A percentile compares a stretch with the other conserved stretches of the same genome.
These are phyloP conservation scores for Yamadazyma insecticola DNA, from an alignment of 805 yeast species.

Conservation along the genomic window DNA sequence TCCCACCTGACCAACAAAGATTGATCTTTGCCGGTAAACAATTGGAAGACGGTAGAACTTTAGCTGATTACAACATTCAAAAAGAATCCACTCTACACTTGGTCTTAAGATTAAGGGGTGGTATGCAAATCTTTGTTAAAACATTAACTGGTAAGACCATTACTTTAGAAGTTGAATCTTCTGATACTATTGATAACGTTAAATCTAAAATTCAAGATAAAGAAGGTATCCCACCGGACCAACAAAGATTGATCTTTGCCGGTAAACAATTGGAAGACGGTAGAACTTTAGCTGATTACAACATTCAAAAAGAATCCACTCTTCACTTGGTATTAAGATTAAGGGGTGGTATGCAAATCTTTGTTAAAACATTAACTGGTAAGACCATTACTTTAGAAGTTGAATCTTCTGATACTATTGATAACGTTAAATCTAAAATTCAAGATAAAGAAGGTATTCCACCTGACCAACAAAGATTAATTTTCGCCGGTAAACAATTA, in stretches of 20 bases:
- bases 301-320: constrained; percentile 97
- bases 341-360: constrained; percentile 78
- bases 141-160: constrained; percentile 61
- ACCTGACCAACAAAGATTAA: constrained; percentile 95
- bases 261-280: constrained; percentile 98
- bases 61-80: constrained; percentile 97
- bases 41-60: constrained; percentile 93
- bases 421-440: constrained; percentile 93
- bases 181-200: constrained; percentile 96
- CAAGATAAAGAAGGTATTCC: constrained; percentile 98
- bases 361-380: constrained; percentile 33
- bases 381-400: constrained; percentile 81
- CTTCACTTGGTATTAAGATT: constrained; percentile 94
- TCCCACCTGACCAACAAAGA: constrained; percentile 97
- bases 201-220: constrained; percentile 95
- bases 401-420: constrained; percentile 95
- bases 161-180: constrained; percentile 95
- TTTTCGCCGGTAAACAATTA: constrained; percentile 96
- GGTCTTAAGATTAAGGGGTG: constrained; percentile 98
- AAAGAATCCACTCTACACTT: constrained; percentile 95
- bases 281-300: constrained; percentile 94
- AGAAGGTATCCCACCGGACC: constrained; percentile 98
- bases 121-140: constrained; percentile 62
- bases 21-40: constrained; percentile 97
- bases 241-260: constrained; percentile 94